Evolutionary conservation across 768 basidiomycete genomes (phyloP).

Genomic region (Suillus luteus): DNA sequence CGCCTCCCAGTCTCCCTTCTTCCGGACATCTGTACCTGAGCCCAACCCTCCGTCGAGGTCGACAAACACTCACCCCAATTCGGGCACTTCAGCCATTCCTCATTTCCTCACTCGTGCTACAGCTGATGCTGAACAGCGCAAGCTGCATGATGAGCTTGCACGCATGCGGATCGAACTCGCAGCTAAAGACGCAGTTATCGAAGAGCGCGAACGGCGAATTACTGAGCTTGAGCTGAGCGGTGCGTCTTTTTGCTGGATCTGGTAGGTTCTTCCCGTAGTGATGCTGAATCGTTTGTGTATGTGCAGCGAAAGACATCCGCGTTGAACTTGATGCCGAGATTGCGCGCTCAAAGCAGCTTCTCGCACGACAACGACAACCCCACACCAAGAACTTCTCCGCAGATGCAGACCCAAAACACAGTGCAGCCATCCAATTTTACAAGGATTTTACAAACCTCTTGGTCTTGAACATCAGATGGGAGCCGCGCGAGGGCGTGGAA

Average conservation of each 20-base stretch:
- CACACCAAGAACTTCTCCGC: slow-evolving; percentile 39
- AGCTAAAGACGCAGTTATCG: slow-evolving; percentile 43
- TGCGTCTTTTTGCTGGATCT: slow-evolving; percentile 30
- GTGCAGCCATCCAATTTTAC: slow-evolving; percentile 70
- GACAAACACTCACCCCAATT: not conserved
- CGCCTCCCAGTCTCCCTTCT: slow-evolving; percentile 54
- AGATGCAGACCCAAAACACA: slow-evolving; percentile 56
- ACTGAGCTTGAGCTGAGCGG: slow-evolving; percentile 49
- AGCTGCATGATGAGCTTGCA: slow-evolving; percentile 48
- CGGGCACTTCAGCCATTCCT: slow-evolving; percentile 39
- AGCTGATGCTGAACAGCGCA: slow-evolving; percentile 67
- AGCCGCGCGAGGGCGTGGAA: slow-evolving; percentile 37
- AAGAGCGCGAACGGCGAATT: slow-evolving; percentile 49
- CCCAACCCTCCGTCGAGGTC: not conserved
- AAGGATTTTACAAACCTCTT: slow-evolving; percentile 85
- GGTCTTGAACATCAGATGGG: slow-evolving; percentile 60
- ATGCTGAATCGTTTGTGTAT: slow-evolving; percentile 8
- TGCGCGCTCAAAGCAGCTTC: slow-evolving; percentile 48
- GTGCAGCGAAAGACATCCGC: slow-evolving; percentile 50
- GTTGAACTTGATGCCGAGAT: slow-evolving; percentile 66
- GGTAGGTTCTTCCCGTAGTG: slow-evolving; percentile 5
- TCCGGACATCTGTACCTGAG: slow-evolving; percentile 30
- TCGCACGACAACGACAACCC: slow-evolving; percentile 40
- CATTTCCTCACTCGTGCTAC: slow-evolving; percentile 75
- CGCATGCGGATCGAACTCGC: slow-evolving; percentile 46